Conservation (phyloP, 2,329 filamentous ascomycete species). For the Geosmithia morbida region DNA sequence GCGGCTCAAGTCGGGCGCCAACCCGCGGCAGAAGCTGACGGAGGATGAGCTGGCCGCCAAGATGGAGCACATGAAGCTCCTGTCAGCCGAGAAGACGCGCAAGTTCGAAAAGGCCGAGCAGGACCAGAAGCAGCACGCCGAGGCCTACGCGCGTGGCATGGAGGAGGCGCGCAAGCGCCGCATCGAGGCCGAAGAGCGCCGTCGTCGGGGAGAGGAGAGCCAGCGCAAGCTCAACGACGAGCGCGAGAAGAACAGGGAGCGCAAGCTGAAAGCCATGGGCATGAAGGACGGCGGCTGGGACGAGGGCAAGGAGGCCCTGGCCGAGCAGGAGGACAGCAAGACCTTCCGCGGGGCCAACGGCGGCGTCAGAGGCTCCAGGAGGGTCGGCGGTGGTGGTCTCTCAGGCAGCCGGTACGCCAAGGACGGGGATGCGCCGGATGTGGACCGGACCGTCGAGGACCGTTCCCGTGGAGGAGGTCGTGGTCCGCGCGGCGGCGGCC, state of each 20-base stretch:
- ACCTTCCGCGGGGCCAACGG: conserved; percentile 28
- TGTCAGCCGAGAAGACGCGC: conserved; percentile 41
- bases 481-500: conserved; percentile 14
- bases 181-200: conserved; percentile 35
- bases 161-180: conserved; percentile 38
- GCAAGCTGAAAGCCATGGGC: conserved; percentile 45
- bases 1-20: conserved; percentile 38
- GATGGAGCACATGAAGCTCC: conserved; percentile 46
- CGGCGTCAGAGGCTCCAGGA: conserved; percentile 21
- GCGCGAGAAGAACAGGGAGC: conserved; percentile 42
- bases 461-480: conserved; percentile 16
- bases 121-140: conserved; percentile 40
- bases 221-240: conserved; percentile 40
- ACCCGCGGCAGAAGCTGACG: conserved; percentile 45
- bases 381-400: background rate
- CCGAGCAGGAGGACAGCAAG: conserved; percentile 25
- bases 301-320: conserved; percentile 34
- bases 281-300: conserved; percentile 43
- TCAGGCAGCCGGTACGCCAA: conserved; percentile 26
- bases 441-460: conserved; percentile 21
- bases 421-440: conserved; percentile 16
- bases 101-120: conserved; percentile 43
- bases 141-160: conserved; percentile 37
- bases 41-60: conserved; percentile 43
- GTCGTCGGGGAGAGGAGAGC: conserved; percentile 36